These are phyloP conservation scores for Salvia rosmarinus DNA, from an alignment of 257 asterid genomes.

Conservation along the genomic window DNA sequence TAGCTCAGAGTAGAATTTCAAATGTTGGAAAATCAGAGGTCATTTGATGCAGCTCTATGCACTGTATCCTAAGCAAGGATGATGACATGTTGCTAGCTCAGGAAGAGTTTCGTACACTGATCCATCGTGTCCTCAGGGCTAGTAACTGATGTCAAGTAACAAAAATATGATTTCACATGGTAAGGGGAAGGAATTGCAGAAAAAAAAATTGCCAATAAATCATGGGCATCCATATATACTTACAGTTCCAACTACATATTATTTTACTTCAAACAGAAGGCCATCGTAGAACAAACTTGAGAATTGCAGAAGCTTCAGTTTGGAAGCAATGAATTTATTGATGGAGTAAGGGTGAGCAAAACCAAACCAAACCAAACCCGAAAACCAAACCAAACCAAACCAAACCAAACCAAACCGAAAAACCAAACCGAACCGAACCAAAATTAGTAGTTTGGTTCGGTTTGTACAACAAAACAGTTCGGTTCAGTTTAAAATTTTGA, in stretches of 20 bases:
- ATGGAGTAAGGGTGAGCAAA: too few relatives aligned
- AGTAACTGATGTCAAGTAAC: conserved; percentile 54
- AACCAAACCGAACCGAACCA: too few relatives aligned
- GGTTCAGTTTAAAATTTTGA: too few relatives aligned
- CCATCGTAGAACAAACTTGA: neutral
- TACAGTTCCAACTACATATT: neutral
- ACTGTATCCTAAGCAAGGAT: too few relatives aligned
- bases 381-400: too few relatives aligned
- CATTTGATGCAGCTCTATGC: too few relatives aligned
- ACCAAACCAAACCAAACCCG: too few relatives aligned
- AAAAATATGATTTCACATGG: neutral
- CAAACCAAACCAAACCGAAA: too few relatives aligned
- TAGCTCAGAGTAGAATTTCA: neutral
- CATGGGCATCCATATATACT: neutral
- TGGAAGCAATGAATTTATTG: neutral
- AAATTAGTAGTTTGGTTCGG: too few relatives aligned
- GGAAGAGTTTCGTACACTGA: conserved; percentile 70
- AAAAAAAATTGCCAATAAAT: conserved; percentile 2
- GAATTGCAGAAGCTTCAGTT: neutral
- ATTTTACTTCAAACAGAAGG: conserved; percentile 15
- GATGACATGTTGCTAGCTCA: conserved; percentile 54
- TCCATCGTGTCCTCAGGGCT: conserved; percentile 75
- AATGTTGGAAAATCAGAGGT: conserved; percentile 31
- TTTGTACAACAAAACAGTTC: too few relatives aligned
- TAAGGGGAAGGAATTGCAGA: neutral